phyloP scores from a whole-genome alignment of 805 yeast species.

The Metschnikowia gelsemii region DNA sequence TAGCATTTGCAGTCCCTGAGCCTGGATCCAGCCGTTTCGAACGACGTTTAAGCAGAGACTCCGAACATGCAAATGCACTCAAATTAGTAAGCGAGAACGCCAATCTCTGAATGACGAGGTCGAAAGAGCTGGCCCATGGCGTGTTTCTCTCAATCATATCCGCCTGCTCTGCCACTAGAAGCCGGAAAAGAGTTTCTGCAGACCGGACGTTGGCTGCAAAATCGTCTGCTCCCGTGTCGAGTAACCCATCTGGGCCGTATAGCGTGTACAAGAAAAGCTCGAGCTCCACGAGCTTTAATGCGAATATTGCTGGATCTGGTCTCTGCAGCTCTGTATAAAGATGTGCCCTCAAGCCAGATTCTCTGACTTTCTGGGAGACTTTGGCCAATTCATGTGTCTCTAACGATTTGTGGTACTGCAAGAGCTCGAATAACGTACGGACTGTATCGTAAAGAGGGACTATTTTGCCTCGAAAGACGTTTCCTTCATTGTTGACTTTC shows the following conservation, averaged over 20 bases:
- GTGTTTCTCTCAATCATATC: too few species aligned
- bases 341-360: neutral
- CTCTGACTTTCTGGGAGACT: neutral
- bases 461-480: neutral
- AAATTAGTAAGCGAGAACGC: too few species aligned
- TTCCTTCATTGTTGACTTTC: conserved; percentile 1
- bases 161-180: too few species aligned
- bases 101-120: too few species aligned
- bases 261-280: neutral
- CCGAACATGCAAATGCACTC: too few species aligned
- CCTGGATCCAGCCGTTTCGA: too few species aligned
- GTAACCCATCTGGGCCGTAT: neutral
- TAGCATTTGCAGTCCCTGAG: too few species aligned
- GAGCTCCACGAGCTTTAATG: neutral
- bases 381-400: neutral
- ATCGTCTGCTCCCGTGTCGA: neutral
- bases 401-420: conserved; percentile 2
- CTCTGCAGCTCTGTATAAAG: too few species aligned
- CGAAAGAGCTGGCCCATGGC: too few species aligned
- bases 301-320: neutral
- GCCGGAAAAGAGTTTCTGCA: too few species aligned
- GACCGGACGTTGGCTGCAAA: neutral
- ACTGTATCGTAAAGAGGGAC: neutral
- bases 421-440: neutral
- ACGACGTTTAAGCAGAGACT: too few species aligned